Conservation (phyloP, 225 moss, liverwort and hornwort genomes). For the Bryum argenteum region DNA sequence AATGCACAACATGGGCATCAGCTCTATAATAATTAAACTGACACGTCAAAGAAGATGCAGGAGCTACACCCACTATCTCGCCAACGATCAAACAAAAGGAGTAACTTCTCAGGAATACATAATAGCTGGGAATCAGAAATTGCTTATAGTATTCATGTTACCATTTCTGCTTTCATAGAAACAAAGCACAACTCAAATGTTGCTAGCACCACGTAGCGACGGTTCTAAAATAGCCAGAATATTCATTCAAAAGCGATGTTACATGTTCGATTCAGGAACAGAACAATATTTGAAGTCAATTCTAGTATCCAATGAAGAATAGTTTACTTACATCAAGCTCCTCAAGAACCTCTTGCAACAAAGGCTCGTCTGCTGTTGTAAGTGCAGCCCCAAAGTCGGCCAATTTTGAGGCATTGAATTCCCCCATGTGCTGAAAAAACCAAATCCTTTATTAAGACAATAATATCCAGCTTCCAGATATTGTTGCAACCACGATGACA, state of each 20-base stretch:
- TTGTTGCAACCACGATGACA: constrained; percentile 2
- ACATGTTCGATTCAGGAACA: constrained; percentile 4
- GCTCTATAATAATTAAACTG: too few relatives aligned
- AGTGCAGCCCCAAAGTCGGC: constrained; percentile 96
- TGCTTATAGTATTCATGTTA: background rate
- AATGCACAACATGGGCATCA: too few relatives aligned
- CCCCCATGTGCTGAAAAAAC: constrained; percentile 80
- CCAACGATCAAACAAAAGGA: constrained; percentile 3
- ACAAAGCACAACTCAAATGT: constrained; percentile 10
- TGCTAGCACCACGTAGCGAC: constrained; percentile 5
- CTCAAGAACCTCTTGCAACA: constrained; percentile 91
- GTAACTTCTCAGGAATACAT: constrained; percentile 13
- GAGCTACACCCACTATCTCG: too few relatives aligned
- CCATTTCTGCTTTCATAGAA: background rate
- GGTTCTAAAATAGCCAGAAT: background rate
- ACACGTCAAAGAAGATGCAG: too few relatives aligned
- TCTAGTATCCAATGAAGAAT: constrained; percentile 1
- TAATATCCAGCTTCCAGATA: background rate
- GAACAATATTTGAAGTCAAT: constrained; percentile 15
- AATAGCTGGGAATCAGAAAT: constrained; percentile 5
- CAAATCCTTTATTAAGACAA: constrained; percentile 14
- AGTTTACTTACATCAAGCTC: constrained; percentile 80
- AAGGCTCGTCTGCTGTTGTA: constrained; percentile 91
- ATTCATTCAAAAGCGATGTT: constrained; percentile 1
- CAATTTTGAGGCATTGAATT: constrained; percentile 93